Base-by-base conservation (phyloP, 2,329 filamentous ascomycete species). In the Paraphoma chrysanthemicola region DNA sequence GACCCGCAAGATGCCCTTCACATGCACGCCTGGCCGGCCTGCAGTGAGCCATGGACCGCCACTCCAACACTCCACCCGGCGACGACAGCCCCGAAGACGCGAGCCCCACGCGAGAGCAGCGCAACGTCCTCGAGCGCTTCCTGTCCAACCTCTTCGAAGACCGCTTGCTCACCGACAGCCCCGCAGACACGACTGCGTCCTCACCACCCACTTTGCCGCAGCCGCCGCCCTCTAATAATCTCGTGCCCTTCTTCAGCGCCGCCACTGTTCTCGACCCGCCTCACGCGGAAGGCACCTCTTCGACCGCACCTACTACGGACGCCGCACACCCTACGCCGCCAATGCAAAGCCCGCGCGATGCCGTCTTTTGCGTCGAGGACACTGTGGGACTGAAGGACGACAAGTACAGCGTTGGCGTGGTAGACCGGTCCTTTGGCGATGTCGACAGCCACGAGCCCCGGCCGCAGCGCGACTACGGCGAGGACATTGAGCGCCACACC, bases 391-490 rank as follows among this genome's bases (percentile, higher is more conserved):
- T 80, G 46, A 76, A 72, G 45, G 60, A 66, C 56, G 74, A 80
- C 69, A 68, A 63, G 38, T 67, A 68, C 60, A 71, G 75, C 54
- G 69, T 82, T 30, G 82, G 80, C 44, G 75, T 80, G 16, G 75
- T 84, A 8, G 80, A 82, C 59, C 67, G 74, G 31, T 77, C 69
- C 33, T 76, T 76, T 60, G 71, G 69, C 46, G 78, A 82, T 54
- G 73, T 82, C 59, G 79, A 82, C 60, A 78, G 76, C 9, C 80
- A 82, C 66, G 66, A 73, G 31, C 78, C 79, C n/a, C 71, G 73
- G n/a, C 80, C 80, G 1, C 71, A 75, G 59, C 71, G 72, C 45
- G 74, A 77, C 50, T 77, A 78, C 48, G 61, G 58, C 54, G 70
- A 74, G 14, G 75, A 78, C 49, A 76, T 76, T 14, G 69, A 73